Evolutionary conservation across 164 flowering plant species (phyloP), one percentile per base, ranked within the genome.

Genomic region (Vitis labrusca): DNA sequence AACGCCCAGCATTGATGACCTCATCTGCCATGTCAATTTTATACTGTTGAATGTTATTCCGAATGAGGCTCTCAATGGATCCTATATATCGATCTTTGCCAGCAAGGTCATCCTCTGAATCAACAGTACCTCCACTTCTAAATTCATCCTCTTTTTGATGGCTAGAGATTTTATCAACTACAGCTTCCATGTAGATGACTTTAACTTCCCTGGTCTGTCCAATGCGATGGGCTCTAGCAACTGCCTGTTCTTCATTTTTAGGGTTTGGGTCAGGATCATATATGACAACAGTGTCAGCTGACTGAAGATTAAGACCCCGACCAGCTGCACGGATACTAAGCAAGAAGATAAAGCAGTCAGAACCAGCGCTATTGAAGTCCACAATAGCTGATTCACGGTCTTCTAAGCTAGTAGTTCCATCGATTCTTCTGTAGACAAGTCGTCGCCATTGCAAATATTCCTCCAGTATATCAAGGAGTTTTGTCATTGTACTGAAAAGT

Each of bases 11-110:
- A 88, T 96, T 96, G 70, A 96, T 96, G 48, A 96, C 99, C 78
- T 96, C 99, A 85, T 96, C 99, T 30, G 99, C 99, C 99, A 96
- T 96, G 73, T 96, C 99, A 71, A 96, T 96, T 83, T 96, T 96
- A 78, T 96, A 96, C 63, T 96, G 99, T 63, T 96, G 99, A 76
- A 96, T 96, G 66, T 96, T 96, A 75, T 91, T 96, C 65, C 99
- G 82, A 66, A 96, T 92, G 50, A 96, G 89, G 74, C 98, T 82
- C 85, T 96, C 99, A 73, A 96, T 96, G n/a, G 99, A 92, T 57
- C 98, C 99, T 57, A 92, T 82, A 78, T 92, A 96, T 16, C 98
- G 89, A 81, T 93, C 99, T 78, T 93, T 93, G n/a, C 99, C 99
- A 0, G 89, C 98, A 61, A 96, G 89, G 68, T 96, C 99, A 88